Evolutionary conservation across 441 rosid genomes (phyloP), one percentile per base, ranked within the genome.

Genomic region (Populus hybrid): DNA sequence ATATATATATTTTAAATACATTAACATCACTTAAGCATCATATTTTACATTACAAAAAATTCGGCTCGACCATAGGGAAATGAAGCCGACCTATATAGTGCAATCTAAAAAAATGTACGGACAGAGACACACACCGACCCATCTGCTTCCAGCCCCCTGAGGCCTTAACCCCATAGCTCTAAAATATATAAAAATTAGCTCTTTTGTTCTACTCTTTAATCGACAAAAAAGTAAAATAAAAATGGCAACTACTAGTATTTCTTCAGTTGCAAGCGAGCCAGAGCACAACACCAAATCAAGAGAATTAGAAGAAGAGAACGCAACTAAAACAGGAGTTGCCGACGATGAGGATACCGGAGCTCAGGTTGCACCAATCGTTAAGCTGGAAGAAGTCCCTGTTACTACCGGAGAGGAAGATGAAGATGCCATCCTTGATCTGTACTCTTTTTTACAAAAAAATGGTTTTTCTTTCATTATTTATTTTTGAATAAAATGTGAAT

Each of bases 301-400:
- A 61, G 77, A 71, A 36, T 7, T 36, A 84, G 90, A 78, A 81
- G 82, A 89, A 80, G 99, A 85, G 36, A 95, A 84, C 36, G 94
- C 90, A 68, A 76, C 88, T 6, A 88, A 87, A n/a, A 90, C 91
- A 79, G 89, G 85, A 36, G 40, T 10, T 7, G 40, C 40, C 80
- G 99, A 93, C 12, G 98, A 95, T 63, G 99, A 95, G 83, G 99
- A 95, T 82, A 92, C 99, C 67, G 99, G 98, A 10, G 99, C 97
- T 77, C 98, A 93, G 83, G 86, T 95, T 5, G 94, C 98, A 42
- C 98, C 99, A 38, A 90, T 93, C 75, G 90, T 95, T 77, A 88
- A 84, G 81, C 95, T 95, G 4, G 99, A 94, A 83, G 97, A 94
- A 77, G 93, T 95, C 42, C 83, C 97, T 68, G 89, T 95, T 23